Evolutionary conservation across 163 green algal genomes (phyloP).

Genomic region (Prototheca cutis): DNA sequence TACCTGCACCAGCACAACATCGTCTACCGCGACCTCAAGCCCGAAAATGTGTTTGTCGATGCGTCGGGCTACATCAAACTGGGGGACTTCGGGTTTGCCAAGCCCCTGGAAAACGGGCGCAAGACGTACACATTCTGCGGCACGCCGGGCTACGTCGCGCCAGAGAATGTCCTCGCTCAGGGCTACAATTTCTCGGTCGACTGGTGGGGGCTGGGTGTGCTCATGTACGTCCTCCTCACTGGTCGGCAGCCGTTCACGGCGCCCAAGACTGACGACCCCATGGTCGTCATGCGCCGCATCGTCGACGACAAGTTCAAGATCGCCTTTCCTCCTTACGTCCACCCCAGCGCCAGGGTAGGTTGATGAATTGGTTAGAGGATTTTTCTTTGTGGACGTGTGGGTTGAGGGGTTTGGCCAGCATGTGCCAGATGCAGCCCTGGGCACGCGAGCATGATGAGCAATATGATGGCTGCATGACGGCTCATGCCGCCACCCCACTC

Average conservation of each 20-base stretch:
- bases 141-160: constrained; percentile 93
- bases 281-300: constrained; percentile 93
- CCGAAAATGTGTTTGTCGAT: constrained; percentile 96
- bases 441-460: too few species aligned
- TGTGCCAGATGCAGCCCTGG: too few species aligned
- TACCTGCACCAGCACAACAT: constrained; percentile 92
- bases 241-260: constrained; percentile 88
- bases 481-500: too few species aligned
- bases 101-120: constrained; percentile 65
- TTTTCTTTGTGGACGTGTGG: too few species aligned
- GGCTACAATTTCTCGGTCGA: constrained; percentile 91
- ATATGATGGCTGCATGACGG: too few species aligned
- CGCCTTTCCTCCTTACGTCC: constrained; percentile 87
- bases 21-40: constrained; percentile 95
- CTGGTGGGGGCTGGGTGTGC: constrained; percentile 84
- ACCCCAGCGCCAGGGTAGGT: constrained; percentile 26
- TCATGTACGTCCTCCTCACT: constrained; percentile 92
- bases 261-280: constrained; percentile 89
- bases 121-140: constrained; percentile 96
- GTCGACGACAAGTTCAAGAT: constrained; percentile 87
- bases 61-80: constrained; percentile 81
- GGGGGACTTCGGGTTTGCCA: constrained; percentile 96
- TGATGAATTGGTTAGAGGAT: too few species aligned
- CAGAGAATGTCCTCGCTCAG: constrained; percentile 89
- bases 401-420: too few species aligned